These are phyloP conservation scores for Hanseniaspora sp. DNA, from an alignment of 1,139 yeast genomes.

Conservation along the genomic window DNA sequence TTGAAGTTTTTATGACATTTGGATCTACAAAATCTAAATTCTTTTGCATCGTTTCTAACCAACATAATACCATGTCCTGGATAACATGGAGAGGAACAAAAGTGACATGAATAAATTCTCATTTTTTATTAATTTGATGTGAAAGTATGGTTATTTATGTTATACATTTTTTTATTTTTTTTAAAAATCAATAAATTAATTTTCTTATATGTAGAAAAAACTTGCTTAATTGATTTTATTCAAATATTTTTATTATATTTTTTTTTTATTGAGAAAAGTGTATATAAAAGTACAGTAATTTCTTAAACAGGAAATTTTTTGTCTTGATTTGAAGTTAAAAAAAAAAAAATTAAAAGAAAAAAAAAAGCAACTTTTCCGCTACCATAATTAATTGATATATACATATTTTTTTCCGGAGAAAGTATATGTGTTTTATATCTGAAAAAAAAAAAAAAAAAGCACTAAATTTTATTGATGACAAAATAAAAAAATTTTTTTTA, in stretches of 20 bases:
- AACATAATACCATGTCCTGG: constrained; percentile 98
- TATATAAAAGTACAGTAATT: too few relatives aligned
- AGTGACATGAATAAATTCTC: constrained; percentile 93
- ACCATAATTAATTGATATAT: neutral
- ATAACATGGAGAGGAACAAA: constrained; percentile 93
- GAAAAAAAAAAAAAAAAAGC: neutral
- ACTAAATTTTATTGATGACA: too few relatives aligned
- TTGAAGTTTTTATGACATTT: constrained; percentile 96
- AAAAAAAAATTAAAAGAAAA: too few relatives aligned
- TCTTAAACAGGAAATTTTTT: neutral
- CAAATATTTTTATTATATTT: too few relatives aligned
- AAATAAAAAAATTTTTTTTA: too few relatives aligned
- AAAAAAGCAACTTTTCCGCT: neutral
- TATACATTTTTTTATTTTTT: neutral
- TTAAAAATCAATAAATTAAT: neutral
- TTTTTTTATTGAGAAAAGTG: neutral
- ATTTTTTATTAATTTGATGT: constrained; percentile 31
- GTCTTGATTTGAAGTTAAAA: neutral
- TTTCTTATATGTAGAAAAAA: neutral
- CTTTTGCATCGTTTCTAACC: constrained; percentile 96
- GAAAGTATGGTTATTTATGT: neutral
- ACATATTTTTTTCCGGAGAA: neutral
- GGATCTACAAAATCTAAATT: constrained; percentile 92
- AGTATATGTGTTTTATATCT: too few relatives aligned
- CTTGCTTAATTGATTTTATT: neutral